These are phyloP conservation scores for Botrytis medusae DNA, from an alignment of 2,329 filamentous ascomycete genomes.

Conservation along the genomic window DNA sequence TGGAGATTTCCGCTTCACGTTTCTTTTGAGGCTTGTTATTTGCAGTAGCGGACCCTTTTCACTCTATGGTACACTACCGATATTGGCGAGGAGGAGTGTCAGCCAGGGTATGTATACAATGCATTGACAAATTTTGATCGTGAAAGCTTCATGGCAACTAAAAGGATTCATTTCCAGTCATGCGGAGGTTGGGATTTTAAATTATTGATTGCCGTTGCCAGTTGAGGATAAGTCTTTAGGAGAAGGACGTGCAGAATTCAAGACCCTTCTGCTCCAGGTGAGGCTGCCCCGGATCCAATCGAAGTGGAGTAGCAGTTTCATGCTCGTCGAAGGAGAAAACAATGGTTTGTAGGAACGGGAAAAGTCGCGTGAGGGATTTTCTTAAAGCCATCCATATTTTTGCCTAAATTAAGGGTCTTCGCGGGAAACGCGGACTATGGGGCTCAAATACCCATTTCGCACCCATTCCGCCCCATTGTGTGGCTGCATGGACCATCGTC, in stretches of 20 bases:
- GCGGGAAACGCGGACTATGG: conserved; percentile 12
- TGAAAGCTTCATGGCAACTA: conserved; percentile 14
- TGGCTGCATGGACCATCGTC: conserved; percentile 3
- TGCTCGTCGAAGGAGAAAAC: not conserved
- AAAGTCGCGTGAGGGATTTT: not conserved
- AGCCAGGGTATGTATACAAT: conserved; percentile 1
- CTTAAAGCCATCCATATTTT: conserved; percentile 10
- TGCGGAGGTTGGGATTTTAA: conserved; percentile 7
- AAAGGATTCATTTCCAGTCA: conserved; percentile 6
- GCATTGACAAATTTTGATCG: conserved; percentile 9
- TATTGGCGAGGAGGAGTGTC: not conserved
- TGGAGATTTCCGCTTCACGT: conserved; percentile 6
- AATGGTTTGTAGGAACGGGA: not conserved
- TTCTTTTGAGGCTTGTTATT: conserved; percentile 1
- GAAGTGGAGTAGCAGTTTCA: not conserved
- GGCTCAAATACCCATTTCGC: not conserved
- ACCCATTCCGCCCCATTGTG: conserved; percentile 6
- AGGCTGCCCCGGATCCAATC: not conserved
- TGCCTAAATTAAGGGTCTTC: conserved; percentile 13
- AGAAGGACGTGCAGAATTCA: not conserved
- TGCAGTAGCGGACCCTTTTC: conserved; percentile 14
- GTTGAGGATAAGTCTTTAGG: not conserved
- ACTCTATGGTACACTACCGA: not conserved
- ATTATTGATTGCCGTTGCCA: not conserved
- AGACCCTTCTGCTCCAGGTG: not conserved